Evolutionary conservation across 176 grass and related monocot species (phyloP).

Genomic region (Zea mays): Zm-B73-REFERENCE-NAM-5.0 NC_050101.1:165283501-165284000

Average conservation of each 20-base stretch:
- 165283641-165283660: constrained; percentile 60
- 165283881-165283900: not conserved
- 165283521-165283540: not conserved
- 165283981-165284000: constrained; percentile 39
- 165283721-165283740: constrained; percentile 16
- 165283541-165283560: constrained; percentile 58
- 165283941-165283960: not conserved
- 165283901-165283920: not conserved
- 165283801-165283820: not conserved
- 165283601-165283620: constrained; percentile 75
- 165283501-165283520: not conserved
- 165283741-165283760: constrained; percentile 7
- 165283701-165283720: constrained; percentile 59
- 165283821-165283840: constrained; percentile 3
- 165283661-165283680: constrained; percentile 74
- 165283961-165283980: constrained; percentile 24
- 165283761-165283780: not conserved
- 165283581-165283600: constrained; percentile 82
- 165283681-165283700: constrained; percentile 66
- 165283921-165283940: not conserved
- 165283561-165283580: constrained; percentile 78
- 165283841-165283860: not conserved
- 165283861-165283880: not conserved
- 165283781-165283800: constrained; percentile 8
- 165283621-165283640: constrained; percentile 77